phyloP scores from a whole-genome alignment of 371 early-diverging fungal genomes.

The Dipsacomyces acuminosporus region DNA sequence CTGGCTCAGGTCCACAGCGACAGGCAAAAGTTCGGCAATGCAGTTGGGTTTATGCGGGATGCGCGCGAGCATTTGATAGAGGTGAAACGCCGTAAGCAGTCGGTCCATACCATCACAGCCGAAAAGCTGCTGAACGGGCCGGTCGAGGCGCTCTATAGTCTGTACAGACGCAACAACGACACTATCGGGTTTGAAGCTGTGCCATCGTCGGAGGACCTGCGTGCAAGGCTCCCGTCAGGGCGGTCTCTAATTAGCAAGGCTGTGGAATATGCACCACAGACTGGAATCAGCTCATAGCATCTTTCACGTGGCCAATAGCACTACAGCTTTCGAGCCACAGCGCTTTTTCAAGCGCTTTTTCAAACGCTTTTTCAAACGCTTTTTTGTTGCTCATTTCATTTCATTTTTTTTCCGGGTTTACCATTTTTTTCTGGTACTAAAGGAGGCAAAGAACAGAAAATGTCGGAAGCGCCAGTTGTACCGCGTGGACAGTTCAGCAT shows the following conservation, averaged over 20 bases:
- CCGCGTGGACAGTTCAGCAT: conserved; percentile 30
- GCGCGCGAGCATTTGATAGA: conserved; percentile 37
- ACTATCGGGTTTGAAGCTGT: conserved; percentile 46
- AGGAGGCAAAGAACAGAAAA: neutral
- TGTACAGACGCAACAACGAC: conserved; percentile 48
- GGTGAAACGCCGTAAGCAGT: conserved; percentile 33
- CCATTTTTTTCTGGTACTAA: neutral
- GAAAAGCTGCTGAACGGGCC: conserved; percentile 36
- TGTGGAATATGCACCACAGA: conserved; percentile 10
- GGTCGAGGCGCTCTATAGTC: conserved; percentile 38
- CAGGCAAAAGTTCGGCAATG: conserved; percentile 42
- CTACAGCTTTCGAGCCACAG: no score
- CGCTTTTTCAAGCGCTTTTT: no score
- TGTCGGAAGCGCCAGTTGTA: conserved; percentile 8
- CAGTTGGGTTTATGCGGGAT: conserved; percentile 48
- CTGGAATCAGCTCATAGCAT: no score
- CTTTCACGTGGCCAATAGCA: no score
- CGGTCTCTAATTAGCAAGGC: conserved; percentile 37
- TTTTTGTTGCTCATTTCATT: neutral
- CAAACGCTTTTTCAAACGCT: no score
- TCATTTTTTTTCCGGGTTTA: neutral
- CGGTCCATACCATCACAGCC: conserved; percentile 40
- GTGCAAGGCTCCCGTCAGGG: conserved; percentile 40
- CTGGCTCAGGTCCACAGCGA: conserved; percentile 45
- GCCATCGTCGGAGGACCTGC: conserved; percentile 41